Conservation (phyloP, 75 land plant species). For the Ceratopteris richardii region DNA sequence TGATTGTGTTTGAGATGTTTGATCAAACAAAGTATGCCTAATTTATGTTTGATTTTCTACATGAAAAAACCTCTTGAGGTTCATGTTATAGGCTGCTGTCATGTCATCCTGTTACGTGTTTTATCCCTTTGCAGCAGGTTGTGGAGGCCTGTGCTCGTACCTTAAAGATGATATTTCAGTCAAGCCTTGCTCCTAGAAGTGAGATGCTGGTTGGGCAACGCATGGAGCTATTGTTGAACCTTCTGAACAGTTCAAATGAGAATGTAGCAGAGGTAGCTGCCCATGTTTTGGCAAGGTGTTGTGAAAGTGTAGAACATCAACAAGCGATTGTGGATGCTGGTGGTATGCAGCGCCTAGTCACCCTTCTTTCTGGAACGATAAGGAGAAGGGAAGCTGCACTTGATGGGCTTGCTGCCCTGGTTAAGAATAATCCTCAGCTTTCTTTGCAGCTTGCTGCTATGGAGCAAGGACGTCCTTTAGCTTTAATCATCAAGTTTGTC, state of each 20-base stretch:
- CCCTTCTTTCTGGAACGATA: conserved; percentile 56
- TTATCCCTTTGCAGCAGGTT: conserved; percentile 40
- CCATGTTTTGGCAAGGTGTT: conserved; percentile 72
- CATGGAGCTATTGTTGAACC: conserved; percentile 56
- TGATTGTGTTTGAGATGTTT: too few species aligned
- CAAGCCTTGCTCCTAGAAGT: conserved; percentile 84
- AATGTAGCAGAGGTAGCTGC: conserved; percentile 87
- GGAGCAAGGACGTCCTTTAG: conserved; percentile 49
- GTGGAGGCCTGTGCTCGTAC: conserved; percentile 95
- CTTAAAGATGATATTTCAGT: conserved; percentile 81
- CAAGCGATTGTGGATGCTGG: conserved; percentile 60
- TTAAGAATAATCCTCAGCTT: conserved; percentile 50
- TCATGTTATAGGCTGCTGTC: too few species aligned
- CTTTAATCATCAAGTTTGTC: conserved; percentile 37
- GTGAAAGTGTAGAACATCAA: conserved; percentile 62
- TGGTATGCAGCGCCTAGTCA: conserved; percentile 49
- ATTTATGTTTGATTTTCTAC: too few species aligned
- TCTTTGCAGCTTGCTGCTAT: conserved; percentile 28
- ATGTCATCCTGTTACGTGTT: too few species aligned
- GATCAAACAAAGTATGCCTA: too few species aligned
- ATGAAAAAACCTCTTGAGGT: too few species aligned
- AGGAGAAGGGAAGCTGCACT: conserved; percentile 79
- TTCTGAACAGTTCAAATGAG: conserved; percentile 67
- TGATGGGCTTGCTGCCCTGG: conserved; percentile 73
- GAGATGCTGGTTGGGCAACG: conserved; percentile 59